phyloP scores from a whole-genome alignment of 495 filamentous ascomycete species.

The Pyrenula massariospora region DNA sequence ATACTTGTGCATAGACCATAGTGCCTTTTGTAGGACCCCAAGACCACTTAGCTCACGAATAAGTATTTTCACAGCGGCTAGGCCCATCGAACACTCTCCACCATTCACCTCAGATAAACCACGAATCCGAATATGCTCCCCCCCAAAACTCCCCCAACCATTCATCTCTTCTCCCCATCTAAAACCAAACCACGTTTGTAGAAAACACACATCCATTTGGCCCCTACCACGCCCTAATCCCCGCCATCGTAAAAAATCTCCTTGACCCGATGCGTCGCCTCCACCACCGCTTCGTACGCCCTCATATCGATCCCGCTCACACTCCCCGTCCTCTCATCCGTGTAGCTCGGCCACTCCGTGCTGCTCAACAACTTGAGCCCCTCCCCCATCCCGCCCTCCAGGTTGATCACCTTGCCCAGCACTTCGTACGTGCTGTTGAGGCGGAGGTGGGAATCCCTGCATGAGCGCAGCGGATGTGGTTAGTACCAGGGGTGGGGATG shows the following conservation, averaged over 20 bases:
- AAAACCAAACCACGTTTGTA: too few relatives aligned
- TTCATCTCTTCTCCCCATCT: neutral
- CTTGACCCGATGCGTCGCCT: slow-evolving; percentile 78
- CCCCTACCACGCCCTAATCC: neutral
- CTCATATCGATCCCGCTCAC: neutral
- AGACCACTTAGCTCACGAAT: too few relatives aligned
- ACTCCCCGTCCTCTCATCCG: slow-evolving; percentile 6
- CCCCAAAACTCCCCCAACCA: too few relatives aligned
- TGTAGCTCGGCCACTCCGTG: slow-evolving; percentile 61
- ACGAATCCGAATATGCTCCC: too few relatives aligned
- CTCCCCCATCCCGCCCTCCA: slow-evolving; percentile 46
- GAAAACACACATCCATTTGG: too few relatives aligned
- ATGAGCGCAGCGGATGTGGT: neutral
- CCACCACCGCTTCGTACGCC: slow-evolving; percentile 63
- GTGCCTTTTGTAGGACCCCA: too few relatives aligned
- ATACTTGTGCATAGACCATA: too few relatives aligned
- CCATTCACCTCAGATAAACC: too few relatives aligned
- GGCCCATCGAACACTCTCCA: too few relatives aligned
- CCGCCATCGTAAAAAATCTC: slow-evolving; percentile 57
- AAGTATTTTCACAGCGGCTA: too few relatives aligned
- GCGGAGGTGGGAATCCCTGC: slow-evolving; percentile 58
- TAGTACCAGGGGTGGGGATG: slow-evolving; percentile 1
- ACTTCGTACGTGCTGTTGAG: slow-evolving; percentile 75
- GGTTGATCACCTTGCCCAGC: slow-evolving; percentile 74
- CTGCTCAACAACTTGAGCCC: slow-evolving; percentile 63